Evolutionary conservation across 2,329 filamentous ascomycete genomes (phyloP), one percentile per base, ranked within the genome.

Genomic region (Xylariaceae sp.): DNA sequence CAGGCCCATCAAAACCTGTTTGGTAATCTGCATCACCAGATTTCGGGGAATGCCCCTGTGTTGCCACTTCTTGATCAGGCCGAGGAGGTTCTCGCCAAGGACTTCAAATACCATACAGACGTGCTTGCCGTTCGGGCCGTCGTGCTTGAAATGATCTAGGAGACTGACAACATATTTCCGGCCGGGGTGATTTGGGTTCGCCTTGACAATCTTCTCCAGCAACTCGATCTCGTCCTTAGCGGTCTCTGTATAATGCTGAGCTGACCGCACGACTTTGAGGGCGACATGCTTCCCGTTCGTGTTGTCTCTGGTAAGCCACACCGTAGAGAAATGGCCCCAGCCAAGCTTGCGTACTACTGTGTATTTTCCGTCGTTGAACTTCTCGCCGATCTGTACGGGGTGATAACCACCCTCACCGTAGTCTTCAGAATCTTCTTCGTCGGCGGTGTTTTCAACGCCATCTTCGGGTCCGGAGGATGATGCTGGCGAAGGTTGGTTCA

Each of bases 31-130:
- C 77, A 96, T 96, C 67, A 97, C 94, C 12, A 99, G 79, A 14
- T 89, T 82, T 85, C 96, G 95, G 39, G 94, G 94, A 51, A 99
- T 97, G 43, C 94, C 94, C 53, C 94, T 83, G 69, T 97, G 94
- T 68, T 97, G 96, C 91, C 92, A 97, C 62, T 89, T 85, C 81
- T 97, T 97, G 77, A 99, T 96, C 66, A 99, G 73, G 22, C 94
- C 92, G 46, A 97, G 75, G 56, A 97, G 72, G 66, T 97, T 97
- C 78, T 97, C 91, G 47, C 94, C 94, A 49, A 99, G 73, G 3
- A 99, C 94, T 70, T 99, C 94, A 63, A 99, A 99, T 7, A 99
- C 94, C 92, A 99, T 97, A 75, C 94, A 99, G 51, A 97, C 90
- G 66, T 99, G 94, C 45, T 90, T 87, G 42, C 94, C 94, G 65